Base-by-base conservation (phyloP, 2,329 filamentous ascomycete genomes). In the Cladobotryum mycophilum region DNA sequence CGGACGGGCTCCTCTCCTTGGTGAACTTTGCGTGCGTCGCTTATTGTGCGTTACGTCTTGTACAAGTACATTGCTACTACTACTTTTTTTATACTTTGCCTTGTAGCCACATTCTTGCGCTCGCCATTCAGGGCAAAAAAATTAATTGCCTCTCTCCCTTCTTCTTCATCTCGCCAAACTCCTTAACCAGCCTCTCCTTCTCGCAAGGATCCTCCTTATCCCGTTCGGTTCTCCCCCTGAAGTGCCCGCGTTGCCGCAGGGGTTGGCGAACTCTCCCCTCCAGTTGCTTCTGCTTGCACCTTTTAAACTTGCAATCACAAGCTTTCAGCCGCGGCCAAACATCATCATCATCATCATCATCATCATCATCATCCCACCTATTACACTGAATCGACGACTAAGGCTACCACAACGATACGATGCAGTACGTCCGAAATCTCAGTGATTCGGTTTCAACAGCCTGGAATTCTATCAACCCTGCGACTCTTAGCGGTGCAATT, bases 391-490 rank as follows among this genome's bases (percentile, higher is more conserved):
- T 41, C 20, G 37, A 45, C 25, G 41, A 36, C 55, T 55, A 58
- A 22, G 51, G 22, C 46, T 15, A 15, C 25, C 41, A 17, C 42
- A 18, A 8, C 17, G 41, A 61, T 65, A 76, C 68, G 56, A 97
- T 97, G 93, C 91, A 97, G 78, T 97, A 97, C 87, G 91, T 97
- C 60, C 83, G 93, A 60, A 95, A 91, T 65, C 82, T 97, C 62
- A 93, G 89, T 70, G 91, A 91, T 67, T 95, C 90, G 47, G 92
- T 99, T 62, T 95, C 91, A 61, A 96, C 93, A 74, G 92, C 93
- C 69, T 99, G 93, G 93, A 99, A 99, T 72, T 96, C 91, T 22
- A 95, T 99, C 78, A 99, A 99, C 70, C 93, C 93, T 46, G 90
- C 93, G 41, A 99, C 93, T 12, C 81, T 99, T 51, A 96, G 89